Evolutionary conservation across 768 basidiomycete species (phyloP).

Genomic region (Naganishia antarctica): DNA sequence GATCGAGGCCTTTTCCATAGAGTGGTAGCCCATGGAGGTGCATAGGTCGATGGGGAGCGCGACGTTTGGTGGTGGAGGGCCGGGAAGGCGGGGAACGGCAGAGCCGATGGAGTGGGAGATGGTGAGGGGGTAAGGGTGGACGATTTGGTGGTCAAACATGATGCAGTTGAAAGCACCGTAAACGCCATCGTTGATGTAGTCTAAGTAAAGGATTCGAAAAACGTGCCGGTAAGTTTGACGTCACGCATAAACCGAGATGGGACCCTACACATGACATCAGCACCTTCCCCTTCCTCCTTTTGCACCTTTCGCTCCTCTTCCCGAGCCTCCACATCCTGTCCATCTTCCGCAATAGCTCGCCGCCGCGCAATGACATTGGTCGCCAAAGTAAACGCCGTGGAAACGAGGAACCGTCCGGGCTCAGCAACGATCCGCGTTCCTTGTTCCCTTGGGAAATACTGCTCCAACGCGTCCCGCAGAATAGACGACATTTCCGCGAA

Average conservation of each 20-base stretch:
- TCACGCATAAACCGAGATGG: too few relatives aligned
- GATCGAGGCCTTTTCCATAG: constrained; percentile 57
- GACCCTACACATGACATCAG: constrained; percentile 80
- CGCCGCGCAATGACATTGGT: constrained; percentile 89
- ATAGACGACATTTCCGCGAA: constrained; percentile 75
- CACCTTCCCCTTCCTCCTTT: constrained; percentile 49
- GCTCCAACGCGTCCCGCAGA: constrained; percentile 65
- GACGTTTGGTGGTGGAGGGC: constrained; percentile 46
- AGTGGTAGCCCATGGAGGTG: constrained; percentile 47
- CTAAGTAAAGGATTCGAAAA: constrained; percentile 56
- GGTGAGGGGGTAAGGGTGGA: constrained; percentile 65
- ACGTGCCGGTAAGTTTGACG: too few relatives aligned
- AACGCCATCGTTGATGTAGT: constrained; percentile 99
- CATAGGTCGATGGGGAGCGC: constrained; percentile 47
- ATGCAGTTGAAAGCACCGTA: constrained; percentile 70
- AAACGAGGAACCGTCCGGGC: constrained; percentile 90
- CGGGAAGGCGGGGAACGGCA: constrained; percentile 30
- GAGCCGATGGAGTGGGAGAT: constrained; percentile 36
- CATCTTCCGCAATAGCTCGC: constrained; percentile 33
- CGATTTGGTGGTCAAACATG: constrained; percentile 90
- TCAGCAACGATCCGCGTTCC: constrained; percentile 84
- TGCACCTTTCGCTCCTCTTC: constrained; percentile 28
- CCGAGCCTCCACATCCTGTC: constrained; percentile 30
- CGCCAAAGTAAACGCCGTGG: constrained; percentile 84
- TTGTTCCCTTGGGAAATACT: constrained; percentile 63